phyloP scores from a whole-genome alignment of 2,329 filamentous ascomycete genomes.

The Aspergillus novofumigatus region DNA sequence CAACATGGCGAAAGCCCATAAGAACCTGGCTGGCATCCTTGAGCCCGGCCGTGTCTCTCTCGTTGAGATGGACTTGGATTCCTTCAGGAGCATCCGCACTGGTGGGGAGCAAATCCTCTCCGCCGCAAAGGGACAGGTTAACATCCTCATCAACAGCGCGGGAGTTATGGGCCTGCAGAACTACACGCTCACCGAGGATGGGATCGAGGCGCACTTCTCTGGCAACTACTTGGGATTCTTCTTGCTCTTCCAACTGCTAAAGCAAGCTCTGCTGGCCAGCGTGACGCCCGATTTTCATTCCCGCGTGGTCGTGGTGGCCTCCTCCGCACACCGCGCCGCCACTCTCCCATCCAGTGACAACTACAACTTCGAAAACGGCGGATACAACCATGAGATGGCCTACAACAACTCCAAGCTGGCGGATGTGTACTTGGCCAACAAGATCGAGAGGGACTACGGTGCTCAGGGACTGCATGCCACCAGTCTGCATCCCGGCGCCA shows the following conservation, averaged over 20 bases:
- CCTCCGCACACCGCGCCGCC: slow-evolving; percentile 39
- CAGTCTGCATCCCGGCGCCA: slow-evolving; percentile 44
- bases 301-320: slow-evolving; percentile 47
- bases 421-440: slow-evolving; percentile 49
- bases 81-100: background rate
- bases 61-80: slow-evolving; percentile 13
- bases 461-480: slow-evolving; percentile 41
- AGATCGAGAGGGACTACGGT: slow-evolving; percentile 49
- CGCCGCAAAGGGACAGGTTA: slow-evolving; percentile 8
- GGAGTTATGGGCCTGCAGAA: slow-evolving; percentile 38
- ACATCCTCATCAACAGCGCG: slow-evolving; percentile 40
- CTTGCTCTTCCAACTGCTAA: slow-evolving; percentile 50
- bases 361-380: slow-evolving; percentile 33
- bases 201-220: slow-evolving; percentile 49
- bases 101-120: slow-evolving; percentile 7
- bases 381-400: slow-evolving; percentile 33
- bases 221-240: slow-evolving; percentile 53
- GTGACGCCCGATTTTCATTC: slow-evolving; percentile 38
- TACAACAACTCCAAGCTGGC: slow-evolving; percentile 52
- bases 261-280: slow-evolving; percentile 17
- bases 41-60: slow-evolving; percentile 9
- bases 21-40: slow-evolving; percentile 18
- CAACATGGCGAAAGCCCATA: slow-evolving; percentile 30
- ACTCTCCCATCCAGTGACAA: slow-evolving; percentile 32
- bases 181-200: slow-evolving; percentile 32